Percentiles rank a stretch among this genome's conserved stretches.
Evolutionary conservation across 2,329 filamentous ascomycete genomes (phyloP).

Genomic region (Ascochyta rabiei): DNA sequence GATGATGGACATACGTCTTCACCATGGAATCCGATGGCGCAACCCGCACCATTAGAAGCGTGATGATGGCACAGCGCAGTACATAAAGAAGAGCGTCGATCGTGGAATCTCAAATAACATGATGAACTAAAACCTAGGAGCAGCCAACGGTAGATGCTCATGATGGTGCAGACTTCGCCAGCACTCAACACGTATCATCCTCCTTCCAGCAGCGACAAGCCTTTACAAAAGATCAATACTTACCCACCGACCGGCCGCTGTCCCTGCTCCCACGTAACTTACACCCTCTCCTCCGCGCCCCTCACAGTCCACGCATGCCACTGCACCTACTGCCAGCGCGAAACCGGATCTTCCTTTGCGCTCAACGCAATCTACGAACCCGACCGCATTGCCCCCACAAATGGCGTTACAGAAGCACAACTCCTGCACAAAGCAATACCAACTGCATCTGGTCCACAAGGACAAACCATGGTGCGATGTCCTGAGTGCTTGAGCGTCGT

Average conservation of each 20-base stretch:
- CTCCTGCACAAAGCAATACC: constrained; percentile 43
- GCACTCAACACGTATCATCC: too few species aligned
- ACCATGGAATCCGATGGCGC: neutral
- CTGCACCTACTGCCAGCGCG: constrained; percentile 55
- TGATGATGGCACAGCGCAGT: neutral
- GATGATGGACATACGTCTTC: too few species aligned
- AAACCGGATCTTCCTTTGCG: constrained; percentile 49
- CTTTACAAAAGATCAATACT: neutral
- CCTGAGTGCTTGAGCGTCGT: constrained; percentile 50
- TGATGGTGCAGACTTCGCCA: too few species aligned
- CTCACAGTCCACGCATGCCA: constrained; percentile 52
- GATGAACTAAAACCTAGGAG: too few species aligned
- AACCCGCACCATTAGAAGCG: neutral
- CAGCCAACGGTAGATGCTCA: too few species aligned
- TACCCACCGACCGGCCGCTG: constrained; percentile 25
- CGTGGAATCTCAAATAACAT: neutral
- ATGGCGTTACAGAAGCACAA: constrained; percentile 32
- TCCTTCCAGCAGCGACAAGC: neutral
- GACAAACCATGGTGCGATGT: constrained; percentile 52
- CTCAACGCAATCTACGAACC: constrained; percentile 53
- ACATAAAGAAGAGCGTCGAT: neutral
- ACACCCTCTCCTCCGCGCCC: constrained; percentile 28
- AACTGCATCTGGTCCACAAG: constrained; percentile 18
- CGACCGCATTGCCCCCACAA: constrained; percentile 34
- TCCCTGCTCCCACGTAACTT: constrained; percentile 27